Evolutionary conservation across 768 basidiomycete genomes (phyloP).

Genomic region (Suillus subluteus): DNA sequence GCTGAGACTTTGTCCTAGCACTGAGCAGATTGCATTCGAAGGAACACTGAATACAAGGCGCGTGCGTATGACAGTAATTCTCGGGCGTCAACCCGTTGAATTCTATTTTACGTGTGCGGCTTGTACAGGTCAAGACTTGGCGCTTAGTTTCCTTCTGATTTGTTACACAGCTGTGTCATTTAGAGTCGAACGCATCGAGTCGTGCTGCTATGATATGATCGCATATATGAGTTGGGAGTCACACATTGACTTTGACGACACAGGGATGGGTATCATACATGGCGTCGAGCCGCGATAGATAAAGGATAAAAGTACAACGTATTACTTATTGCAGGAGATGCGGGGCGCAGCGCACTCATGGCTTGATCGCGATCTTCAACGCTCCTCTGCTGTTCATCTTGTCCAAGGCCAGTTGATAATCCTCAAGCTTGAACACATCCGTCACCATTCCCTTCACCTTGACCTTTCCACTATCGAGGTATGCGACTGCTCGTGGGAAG

Average conservation of each 20-base stretch:
- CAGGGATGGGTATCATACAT: neutral
- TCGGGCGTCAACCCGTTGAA: too few relatives aligned
- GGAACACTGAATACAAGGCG: neutral
- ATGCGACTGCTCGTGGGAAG: constrained; percentile 89
- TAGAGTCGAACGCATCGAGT: neutral
- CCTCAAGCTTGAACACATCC: constrained; percentile 66
- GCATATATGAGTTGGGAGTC: neutral
- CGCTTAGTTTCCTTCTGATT: neutral
- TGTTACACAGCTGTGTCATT: neutral
- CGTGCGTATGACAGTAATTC: neutral
- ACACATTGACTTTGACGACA: neutral
- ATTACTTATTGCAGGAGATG: neutral
- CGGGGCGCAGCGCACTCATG: constrained; percentile 33
- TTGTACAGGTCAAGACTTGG: neutral
- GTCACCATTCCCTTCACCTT: constrained; percentile 82
- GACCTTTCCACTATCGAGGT: constrained; percentile 86
- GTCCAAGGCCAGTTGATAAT: constrained; percentile 71
- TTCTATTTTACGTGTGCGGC: neutral
- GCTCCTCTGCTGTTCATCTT: constrained; percentile 70
- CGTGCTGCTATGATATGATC: neutral
- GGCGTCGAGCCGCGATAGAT: neutral
- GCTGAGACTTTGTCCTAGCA: too few relatives aligned
- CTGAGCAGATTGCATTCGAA: too few relatives aligned
- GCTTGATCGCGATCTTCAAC: constrained; percentile 65
- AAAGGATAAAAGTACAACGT: neutral